Conservation (phyloP, 2,329 filamentous ascomycete species). For the Elsinoe perseae region DNA sequence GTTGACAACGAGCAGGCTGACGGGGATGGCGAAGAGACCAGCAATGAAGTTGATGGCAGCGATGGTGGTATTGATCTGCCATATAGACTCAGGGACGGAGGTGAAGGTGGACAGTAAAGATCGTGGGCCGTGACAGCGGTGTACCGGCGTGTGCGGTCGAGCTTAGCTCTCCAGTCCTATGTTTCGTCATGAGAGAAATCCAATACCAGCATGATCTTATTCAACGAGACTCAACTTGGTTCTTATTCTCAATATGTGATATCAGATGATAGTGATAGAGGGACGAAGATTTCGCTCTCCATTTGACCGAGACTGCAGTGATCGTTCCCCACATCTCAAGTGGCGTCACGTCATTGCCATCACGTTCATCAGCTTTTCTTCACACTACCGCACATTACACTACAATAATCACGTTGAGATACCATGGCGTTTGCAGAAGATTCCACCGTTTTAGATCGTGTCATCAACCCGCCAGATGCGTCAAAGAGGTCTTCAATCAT, state of each 20-base stretch:
- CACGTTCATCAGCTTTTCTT: background rate
- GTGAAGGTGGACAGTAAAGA: background rate
- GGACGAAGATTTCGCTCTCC: background rate
- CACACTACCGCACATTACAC: background rate
- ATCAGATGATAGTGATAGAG: too few relatives aligned
- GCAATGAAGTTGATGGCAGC: background rate
- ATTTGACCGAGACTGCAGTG: background rate
- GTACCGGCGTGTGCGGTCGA: background rate
- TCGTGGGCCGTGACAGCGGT: background rate
- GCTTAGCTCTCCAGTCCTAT: background rate
- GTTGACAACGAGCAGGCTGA: background rate
- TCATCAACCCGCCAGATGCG: background rate
- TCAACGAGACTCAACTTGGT: too few relatives aligned
- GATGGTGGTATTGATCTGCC: background rate
- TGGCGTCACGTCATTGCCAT: slow-evolving; percentile 1
- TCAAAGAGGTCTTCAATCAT: slow-evolving; percentile 4
- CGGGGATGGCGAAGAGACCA: background rate
- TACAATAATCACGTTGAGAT: background rate
- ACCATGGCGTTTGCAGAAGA: slow-evolving; percentile 10
- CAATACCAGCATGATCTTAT: too few relatives aligned
- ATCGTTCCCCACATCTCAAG: slow-evolving; percentile 1
- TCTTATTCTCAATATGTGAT: too few relatives aligned
- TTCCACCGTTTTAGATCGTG: slow-evolving; percentile 6
- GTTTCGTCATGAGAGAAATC: too few relatives aligned
- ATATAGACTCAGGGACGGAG: background rate